A percentile compares a stretch with the other conserved stretches of the same genome.
These are phyloP conservation scores for Lactarius hengduanensis DNA, from an alignment of 768 basidiomycete species.

Conservation along the genomic window DNA sequence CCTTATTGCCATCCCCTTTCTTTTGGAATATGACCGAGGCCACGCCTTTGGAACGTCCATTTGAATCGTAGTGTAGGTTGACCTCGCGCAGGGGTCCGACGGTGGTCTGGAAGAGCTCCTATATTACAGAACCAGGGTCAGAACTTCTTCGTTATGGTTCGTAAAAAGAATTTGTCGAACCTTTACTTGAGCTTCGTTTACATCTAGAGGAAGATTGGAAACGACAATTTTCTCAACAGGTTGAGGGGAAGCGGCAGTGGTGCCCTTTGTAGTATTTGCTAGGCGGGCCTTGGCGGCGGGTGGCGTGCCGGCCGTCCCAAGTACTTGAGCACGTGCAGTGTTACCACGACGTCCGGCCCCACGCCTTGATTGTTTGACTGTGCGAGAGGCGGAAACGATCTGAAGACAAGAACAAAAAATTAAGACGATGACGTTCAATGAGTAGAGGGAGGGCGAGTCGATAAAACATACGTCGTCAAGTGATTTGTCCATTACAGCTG, in stretches of 20 bases:
- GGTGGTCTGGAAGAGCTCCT: slow-evolving; percentile 93
- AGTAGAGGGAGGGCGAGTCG: slow-evolving; percentile 12
- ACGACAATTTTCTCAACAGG: slow-evolving; percentile 91
- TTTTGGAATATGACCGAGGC: slow-evolving; percentile 84
- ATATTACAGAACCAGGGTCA: slow-evolving; percentile 14
- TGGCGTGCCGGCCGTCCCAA: slow-evolving; percentile 52
- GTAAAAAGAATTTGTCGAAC: slow-evolving; percentile 44
- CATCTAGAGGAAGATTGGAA: slow-evolving; percentile 88
- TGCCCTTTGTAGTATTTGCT: slow-evolving; percentile 39
- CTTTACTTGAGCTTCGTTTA: slow-evolving; percentile 91
- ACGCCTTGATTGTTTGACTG: slow-evolving; percentile 43
- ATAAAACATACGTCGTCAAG: slow-evolving; percentile 68
- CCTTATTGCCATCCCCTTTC: slow-evolving; percentile 89
- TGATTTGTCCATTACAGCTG: slow-evolving; percentile 67
- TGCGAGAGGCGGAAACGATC: slow-evolving; percentile 62
- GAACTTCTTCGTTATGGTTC: not conserved
- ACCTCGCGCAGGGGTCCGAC: slow-evolving; percentile 86
- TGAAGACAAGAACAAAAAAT: slow-evolving; percentile 33
- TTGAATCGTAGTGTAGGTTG: slow-evolving; percentile 78
- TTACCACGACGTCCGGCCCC: slow-evolving; percentile 47
- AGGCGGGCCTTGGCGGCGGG: slow-evolving; percentile 55
- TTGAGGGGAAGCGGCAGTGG: slow-evolving; percentile 39
- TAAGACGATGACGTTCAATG: slow-evolving; percentile 32
- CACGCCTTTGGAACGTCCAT: slow-evolving; percentile 87
- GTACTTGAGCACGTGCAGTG: slow-evolving; percentile 52